Conservation (phyloP, 2,329 filamentous ascomycete species). For the Beauveria sp. region DNA sequence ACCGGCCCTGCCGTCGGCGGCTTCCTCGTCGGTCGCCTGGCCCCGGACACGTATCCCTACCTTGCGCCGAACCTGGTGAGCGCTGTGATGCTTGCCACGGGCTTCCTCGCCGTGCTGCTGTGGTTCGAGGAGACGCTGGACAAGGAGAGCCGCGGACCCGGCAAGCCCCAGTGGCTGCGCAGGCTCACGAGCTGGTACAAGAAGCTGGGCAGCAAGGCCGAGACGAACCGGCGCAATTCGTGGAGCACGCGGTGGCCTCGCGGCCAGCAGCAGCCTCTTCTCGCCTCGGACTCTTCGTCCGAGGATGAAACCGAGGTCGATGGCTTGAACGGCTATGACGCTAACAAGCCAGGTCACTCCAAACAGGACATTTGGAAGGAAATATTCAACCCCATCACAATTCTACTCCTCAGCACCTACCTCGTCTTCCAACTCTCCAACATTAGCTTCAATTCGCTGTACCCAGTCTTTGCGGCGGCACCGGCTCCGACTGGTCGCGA, state of each 20-base stretch:
- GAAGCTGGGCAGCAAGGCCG: not conserved
- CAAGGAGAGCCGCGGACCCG: conserved; percentile 21
- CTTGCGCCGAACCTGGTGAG: conserved; percentile 75
- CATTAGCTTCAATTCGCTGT: conserved; percentile 90
- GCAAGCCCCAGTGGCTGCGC: conserved; percentile 26
- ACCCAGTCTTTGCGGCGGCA: conserved; percentile 83
- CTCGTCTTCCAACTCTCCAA: conserved; percentile 91
- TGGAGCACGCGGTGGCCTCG: conserved; percentile 34
- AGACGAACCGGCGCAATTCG: conserved; percentile 20
- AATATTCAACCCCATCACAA: conserved; percentile 70
- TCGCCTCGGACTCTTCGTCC: conserved; percentile 20
- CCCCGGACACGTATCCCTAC: conserved; percentile 65
- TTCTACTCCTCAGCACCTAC: conserved; percentile 77
- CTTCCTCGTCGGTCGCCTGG: conserved; percentile 60
- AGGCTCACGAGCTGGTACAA: conserved; percentile 22
- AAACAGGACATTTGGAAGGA: conserved; percentile 38
- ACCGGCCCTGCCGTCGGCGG: conserved; percentile 90
- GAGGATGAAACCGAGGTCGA: conserved; percentile 17
- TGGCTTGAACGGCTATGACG: conserved; percentile 14
- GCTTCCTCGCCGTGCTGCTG: conserved; percentile 65
- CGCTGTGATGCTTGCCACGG: conserved; percentile 61
- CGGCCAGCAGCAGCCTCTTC: conserved; percentile 21
- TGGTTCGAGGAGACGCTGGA: conserved; percentile 75
- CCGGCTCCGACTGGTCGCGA: conserved; percentile 67
- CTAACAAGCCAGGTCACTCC: conserved; percentile 21